Conservation (phyloP, 2,329 filamentous ascomycete genomes). For the Colletotrichum truncatum region DNA sequence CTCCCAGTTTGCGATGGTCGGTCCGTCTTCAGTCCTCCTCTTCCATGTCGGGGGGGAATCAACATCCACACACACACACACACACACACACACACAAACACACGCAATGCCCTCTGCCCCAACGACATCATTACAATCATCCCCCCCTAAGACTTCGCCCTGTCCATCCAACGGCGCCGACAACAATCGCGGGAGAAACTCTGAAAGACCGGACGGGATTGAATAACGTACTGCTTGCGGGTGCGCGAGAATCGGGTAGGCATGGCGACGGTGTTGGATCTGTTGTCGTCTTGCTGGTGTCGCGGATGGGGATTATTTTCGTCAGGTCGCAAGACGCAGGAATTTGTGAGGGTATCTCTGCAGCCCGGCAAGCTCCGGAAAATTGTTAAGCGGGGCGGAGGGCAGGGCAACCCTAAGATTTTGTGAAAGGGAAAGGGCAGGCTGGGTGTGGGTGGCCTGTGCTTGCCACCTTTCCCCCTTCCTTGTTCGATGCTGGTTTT, state of each 20-base stretch:
- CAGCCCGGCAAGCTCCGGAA: conserved; percentile 41
- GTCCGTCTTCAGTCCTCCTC: neutral
- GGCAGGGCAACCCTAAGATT: conserved; percentile 51
- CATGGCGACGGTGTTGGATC: conserved; percentile 29
- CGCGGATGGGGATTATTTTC: conserved; percentile 42
- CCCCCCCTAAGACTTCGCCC: neutral
- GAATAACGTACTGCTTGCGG: conserved; percentile 76
- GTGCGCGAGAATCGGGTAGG: conserved; percentile 81
- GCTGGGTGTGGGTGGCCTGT: neutral
- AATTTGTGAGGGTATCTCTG: conserved; percentile 50
- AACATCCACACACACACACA: too few species aligned
- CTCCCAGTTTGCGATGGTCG: conserved; percentile 11
- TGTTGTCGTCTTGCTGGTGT: conserved; percentile 47
- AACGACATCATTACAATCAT: neutral
- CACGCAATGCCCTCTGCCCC: too few species aligned
- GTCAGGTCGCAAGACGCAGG: conserved; percentile 36
- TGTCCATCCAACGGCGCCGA: conserved; percentile 19
- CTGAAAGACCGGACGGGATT: conserved; percentile 15
- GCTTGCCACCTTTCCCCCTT: neutral
- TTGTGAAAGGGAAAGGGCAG: neutral
- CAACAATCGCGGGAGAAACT: conserved; percentile 31
- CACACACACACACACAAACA: too few species aligned
- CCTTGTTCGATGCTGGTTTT: too few species aligned
- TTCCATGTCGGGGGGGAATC: neutral
- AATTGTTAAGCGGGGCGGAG: conserved; percentile 48